phyloP scores from a whole-genome alignment of 306 rosid genomes.

The Castanea mollissima region DNA sequence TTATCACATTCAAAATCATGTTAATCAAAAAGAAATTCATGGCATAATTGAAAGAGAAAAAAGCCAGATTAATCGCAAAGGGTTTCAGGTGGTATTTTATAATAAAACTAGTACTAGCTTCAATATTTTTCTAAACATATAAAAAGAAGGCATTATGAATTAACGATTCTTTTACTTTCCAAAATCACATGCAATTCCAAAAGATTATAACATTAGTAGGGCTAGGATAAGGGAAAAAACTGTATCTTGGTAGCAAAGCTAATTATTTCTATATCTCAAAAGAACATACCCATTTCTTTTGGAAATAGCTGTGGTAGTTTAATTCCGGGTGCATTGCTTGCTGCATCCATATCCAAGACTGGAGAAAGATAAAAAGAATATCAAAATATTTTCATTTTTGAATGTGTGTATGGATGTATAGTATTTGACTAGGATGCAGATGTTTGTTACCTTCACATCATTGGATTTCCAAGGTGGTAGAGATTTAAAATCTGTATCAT shows the following conservation, averaged over 20 bases:
- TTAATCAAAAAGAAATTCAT: background rate
- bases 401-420: background rate
- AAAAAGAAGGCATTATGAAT: too few relatives aligned
- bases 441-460: slow-evolving; percentile 63
- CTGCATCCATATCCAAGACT: slow-evolving; percentile 98
- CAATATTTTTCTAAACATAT: too few relatives aligned
- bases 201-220: too few relatives aligned
- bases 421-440: background rate
- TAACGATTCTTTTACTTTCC: too few relatives aligned
- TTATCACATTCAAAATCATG: too few relatives aligned
- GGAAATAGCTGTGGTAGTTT: slow-evolving; percentile 72
- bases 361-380: slow-evolving; percentile 6
- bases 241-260: background rate
- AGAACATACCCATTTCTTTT: slow-evolving; percentile 77
- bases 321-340: slow-evolving; percentile 99
- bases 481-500: slow-evolving; percentile 52
- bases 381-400: background rate
- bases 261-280: background rate
- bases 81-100: too few relatives aligned
- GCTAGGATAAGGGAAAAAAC: background rate
- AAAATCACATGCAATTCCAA: too few relatives aligned
- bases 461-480: slow-evolving; percentile 79
- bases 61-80: background rate
- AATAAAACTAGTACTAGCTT: too few relatives aligned
- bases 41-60: background rate